These are phyloP conservation scores for Porphyrellus sp. DNA, from an alignment of 1,284 basidiomycete species.

Conservation along the genomic window DNA sequence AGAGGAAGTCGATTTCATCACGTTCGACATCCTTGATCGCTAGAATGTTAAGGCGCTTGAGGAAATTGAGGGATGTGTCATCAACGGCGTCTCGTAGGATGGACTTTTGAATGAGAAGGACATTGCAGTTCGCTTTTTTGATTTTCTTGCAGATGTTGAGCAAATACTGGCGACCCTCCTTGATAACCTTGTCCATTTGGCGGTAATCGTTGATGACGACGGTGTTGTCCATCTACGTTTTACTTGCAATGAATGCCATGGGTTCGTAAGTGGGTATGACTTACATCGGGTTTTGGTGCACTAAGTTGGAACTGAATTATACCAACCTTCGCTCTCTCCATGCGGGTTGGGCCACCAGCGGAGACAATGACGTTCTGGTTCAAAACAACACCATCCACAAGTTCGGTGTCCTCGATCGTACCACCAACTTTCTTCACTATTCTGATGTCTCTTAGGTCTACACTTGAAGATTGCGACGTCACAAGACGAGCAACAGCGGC, in stretches of 20 bases:
- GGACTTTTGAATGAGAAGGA: slow-evolving; percentile 97
- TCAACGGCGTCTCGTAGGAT: slow-evolving; percentile 98
- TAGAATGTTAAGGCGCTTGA: slow-evolving; percentile 96
- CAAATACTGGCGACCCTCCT: slow-evolving; percentile 97
- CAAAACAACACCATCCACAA: slow-evolving; percentile 94
- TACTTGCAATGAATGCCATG: neutral
- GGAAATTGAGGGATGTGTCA: slow-evolving; percentile 97
- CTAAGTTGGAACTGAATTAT: slow-evolving; percentile 98
- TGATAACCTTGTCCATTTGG: slow-evolving; percentile 99
- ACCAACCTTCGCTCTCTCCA: slow-evolving; percentile 99
- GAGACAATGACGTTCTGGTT: slow-evolving; percentile 92
- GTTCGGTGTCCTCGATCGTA: slow-evolving; percentile 98
- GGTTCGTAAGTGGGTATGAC: slow-evolving; percentile 29
- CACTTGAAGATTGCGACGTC: slow-evolving; percentile 84
- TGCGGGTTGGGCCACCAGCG: slow-evolving; percentile 90
- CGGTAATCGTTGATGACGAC: slow-evolving; percentile 99
- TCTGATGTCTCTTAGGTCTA: slow-evolving; percentile 94
- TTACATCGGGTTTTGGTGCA: slow-evolving; percentile 95
- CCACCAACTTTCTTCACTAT: slow-evolving; percentile 99
- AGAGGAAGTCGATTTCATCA: slow-evolving; percentile 97
- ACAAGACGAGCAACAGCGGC: slow-evolving; percentile 91
- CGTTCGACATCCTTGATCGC: slow-evolving; percentile 98
- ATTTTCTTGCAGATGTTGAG: slow-evolving; percentile 99
- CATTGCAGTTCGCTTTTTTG: slow-evolving; percentile 99
- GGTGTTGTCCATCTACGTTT: slow-evolving; percentile 94